phyloP scores from a whole-genome alignment of 2,329 filamentous ascomycete genomes.

The Chaetomium strumarium region DNA sequence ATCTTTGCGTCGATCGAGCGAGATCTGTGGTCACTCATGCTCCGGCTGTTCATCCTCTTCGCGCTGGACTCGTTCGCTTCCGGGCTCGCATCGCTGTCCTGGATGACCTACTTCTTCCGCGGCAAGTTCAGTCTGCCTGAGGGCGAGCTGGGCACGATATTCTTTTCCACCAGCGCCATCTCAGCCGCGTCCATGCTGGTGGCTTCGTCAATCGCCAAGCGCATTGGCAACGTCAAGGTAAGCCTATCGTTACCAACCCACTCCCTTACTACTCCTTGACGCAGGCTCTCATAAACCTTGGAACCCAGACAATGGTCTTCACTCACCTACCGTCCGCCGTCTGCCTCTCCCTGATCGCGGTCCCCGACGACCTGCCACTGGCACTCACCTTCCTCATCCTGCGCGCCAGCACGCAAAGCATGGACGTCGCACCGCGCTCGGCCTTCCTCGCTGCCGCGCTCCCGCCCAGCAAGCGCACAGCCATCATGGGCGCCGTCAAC shows the following conservation, averaged over 20 bases:
- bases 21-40: not conserved
- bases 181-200: constrained; percentile 41
- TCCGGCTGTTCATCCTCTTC: constrained; percentile 54
- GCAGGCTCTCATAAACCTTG: too few species aligned
- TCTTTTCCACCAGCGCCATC: constrained; percentile 48
- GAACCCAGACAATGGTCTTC: constrained; percentile 55
- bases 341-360: constrained; percentile 54
- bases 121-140: constrained; percentile 50
- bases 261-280: not conserved
- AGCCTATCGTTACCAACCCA: constrained; percentile 25
- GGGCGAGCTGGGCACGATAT: constrained; percentile 54
- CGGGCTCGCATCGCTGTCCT: constrained; percentile 53
- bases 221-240: constrained; percentile 8
- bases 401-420: constrained; percentile 56
- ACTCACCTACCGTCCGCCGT: constrained; percentile 57
- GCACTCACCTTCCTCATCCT: constrained; percentile 52
- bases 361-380: constrained; percentile 41
- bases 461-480: constrained; percentile 59
- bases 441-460: constrained; percentile 65
- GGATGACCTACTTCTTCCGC: constrained; percentile 55
- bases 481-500: constrained; percentile 65
- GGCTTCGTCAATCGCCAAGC: constrained; percentile 1
- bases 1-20: not conserved
- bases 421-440: constrained; percentile 65
- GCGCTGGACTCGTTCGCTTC: constrained; percentile 59